Conservation (phyloP, 495 filamentous ascomycete species). For the Talaromyces proteolyticus region DNA sequence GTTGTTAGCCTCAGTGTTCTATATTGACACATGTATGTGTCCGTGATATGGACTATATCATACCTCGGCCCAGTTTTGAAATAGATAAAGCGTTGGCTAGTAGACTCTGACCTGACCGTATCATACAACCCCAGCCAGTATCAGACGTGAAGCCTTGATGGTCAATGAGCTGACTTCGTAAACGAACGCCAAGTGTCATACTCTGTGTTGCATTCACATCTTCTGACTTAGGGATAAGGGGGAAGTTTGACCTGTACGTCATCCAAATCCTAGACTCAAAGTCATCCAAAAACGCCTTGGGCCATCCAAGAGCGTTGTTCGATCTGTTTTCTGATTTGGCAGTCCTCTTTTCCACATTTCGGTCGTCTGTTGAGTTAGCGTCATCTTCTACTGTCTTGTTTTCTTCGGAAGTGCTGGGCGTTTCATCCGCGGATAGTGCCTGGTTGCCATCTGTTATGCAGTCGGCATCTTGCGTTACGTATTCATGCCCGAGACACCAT, state of each 20-base stretch:
- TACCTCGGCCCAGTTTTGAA: constrained; percentile 75
- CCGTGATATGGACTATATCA: neutral
- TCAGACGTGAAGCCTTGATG: constrained; percentile 85
- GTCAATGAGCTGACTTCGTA: constrained; percentile 76
- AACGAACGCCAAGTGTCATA: constrained; percentile 79
- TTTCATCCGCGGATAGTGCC: neutral
- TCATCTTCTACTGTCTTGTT: neutral
- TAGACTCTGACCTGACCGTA: constrained; percentile 89
- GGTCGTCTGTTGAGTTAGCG: neutral
- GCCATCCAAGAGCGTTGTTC: constrained; percentile 60
- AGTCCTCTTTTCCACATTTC: neutral
- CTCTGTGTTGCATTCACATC: constrained; percentile 61
- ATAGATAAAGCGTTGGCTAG: constrained; percentile 78
- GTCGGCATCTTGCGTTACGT: constrained; percentile 35
- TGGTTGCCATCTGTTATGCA: neutral
- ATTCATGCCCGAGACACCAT: constrained; percentile 84
- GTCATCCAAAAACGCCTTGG: constrained; percentile 78
- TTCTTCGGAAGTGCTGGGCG: neutral
- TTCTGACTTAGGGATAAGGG: constrained; percentile 71
- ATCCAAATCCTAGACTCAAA: constrained; percentile 95
- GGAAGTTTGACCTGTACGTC: constrained; percentile 89
- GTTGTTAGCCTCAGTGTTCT: no score
- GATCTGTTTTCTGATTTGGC: constrained; percentile 4
- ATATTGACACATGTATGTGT: neutral
- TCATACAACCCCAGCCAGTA: constrained; percentile 99